phyloP scores from a whole-genome alignment of 2,329 filamentous ascomycete species.

The Scleromitrula shiraiana region DNA sequence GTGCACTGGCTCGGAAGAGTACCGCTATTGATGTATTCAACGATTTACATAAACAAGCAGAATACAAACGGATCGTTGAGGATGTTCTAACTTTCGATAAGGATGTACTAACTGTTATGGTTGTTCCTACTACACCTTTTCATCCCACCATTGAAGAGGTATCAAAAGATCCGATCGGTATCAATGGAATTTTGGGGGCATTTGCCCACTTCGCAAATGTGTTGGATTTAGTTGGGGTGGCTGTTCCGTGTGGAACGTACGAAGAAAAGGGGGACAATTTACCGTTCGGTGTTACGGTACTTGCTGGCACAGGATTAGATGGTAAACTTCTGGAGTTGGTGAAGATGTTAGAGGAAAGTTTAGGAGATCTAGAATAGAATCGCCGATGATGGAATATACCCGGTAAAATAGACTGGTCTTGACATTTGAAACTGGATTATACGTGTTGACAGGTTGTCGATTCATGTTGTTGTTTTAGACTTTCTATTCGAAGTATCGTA shows the following conservation, averaged over 20 bases:
- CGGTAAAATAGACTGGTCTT: no score
- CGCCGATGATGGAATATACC: no score
- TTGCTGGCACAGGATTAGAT: conserved; percentile 35
- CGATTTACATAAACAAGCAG: conserved; percentile 39
- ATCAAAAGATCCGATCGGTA: conserved; percentile 39
- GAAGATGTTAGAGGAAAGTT: conserved; percentile 22
- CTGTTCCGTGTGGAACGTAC: conserved; percentile 24
- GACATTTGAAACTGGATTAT: no score
- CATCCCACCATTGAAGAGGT: conserved; percentile 42
- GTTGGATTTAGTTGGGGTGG: conserved; percentile 41
- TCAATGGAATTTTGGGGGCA: conserved; percentile 40
- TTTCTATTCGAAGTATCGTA: no score
- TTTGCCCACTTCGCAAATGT: conserved; percentile 50
- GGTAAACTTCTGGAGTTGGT: conserved; percentile 32
- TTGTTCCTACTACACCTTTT: conserved; percentile 44
- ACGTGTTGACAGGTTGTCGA: no score
- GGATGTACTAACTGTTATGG: conserved; percentile 33
- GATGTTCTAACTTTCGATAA: conserved; percentile 30
- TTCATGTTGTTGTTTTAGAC: no score
- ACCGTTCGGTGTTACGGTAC: conserved; percentile 38
- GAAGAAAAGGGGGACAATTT: conserved; percentile 18
- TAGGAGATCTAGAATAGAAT: conserved; percentile 15
- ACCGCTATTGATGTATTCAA: conserved; percentile 40
- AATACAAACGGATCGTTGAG: conserved; percentile 36
- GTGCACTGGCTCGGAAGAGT: conserved; percentile 31